phyloP scores from a whole-genome alignment of 768 basidiomycete species.

The Pisolithus albus region DNA sequence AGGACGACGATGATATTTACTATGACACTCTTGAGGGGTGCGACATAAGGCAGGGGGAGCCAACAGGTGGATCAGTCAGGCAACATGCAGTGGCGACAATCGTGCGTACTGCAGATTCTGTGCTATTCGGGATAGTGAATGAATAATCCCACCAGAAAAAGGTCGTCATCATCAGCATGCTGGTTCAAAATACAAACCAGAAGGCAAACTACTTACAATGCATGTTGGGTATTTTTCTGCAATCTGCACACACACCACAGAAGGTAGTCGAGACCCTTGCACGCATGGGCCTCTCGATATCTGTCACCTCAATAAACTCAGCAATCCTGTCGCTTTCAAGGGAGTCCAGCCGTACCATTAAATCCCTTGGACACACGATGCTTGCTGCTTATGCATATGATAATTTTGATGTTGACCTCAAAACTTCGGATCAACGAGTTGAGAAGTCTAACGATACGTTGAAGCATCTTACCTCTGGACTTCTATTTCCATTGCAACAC shows the following conservation, averaged over 20 bases:
- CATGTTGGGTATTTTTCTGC: slow-evolving; percentile 10
- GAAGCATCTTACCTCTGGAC: slow-evolving; percentile 19
- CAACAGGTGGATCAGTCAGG: no score
- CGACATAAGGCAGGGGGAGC: no score
- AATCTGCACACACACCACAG: slow-evolving; percentile 21
- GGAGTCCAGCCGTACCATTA: slow-evolving; percentile 12
- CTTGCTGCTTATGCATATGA: slow-evolving; percentile 32
- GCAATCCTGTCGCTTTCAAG: slow-evolving; percentile 20
- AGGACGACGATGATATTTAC: no score
- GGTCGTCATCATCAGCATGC: slow-evolving; percentile 9
- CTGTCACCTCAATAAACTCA: slow-evolving; percentile 18
- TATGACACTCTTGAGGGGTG: no score
- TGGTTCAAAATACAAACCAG: slow-evolving; percentile 28
- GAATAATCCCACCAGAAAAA: slow-evolving; percentile 4
- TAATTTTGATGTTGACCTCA: slow-evolving; percentile 38
- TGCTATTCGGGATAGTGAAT: neutral
- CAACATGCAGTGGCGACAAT: neutral
- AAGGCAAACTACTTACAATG: slow-evolving; percentile 7
- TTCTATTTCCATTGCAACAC: slow-evolving; percentile 17
- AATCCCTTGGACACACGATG: slow-evolving; percentile 18
- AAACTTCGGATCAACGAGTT: slow-evolving; percentile 21
- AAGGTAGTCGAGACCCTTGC: slow-evolving; percentile 25
- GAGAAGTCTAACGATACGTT: slow-evolving; percentile 21
- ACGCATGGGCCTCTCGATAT: slow-evolving; percentile 24
- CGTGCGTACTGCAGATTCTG: no score